phyloP scores from a whole-genome alignment of 108 stramenopile genomes.

The Pseudonitzschia multiseries region DNA sequence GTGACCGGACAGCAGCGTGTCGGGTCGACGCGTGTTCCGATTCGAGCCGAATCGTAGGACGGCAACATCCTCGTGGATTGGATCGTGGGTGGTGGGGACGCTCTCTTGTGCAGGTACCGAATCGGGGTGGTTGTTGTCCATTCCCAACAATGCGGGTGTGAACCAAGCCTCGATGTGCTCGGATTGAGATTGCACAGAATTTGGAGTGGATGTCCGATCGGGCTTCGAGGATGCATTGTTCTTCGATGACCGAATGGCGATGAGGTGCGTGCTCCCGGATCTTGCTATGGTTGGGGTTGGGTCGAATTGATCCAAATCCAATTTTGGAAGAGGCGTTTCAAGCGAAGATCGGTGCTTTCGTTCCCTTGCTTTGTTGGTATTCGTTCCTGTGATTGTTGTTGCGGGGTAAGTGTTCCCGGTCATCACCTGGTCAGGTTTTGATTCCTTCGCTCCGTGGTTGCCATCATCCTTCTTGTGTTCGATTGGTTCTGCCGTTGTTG shows the following conservation, averaged over 20 bases:
- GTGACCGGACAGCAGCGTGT: not conserved
- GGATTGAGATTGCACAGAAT: not conserved
- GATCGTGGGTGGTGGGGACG: not conserved
- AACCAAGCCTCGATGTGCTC: conserved; percentile 18
- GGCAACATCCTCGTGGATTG: not conserved
- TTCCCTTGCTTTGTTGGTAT: not conserved
- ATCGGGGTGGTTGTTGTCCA: too few relatives aligned
- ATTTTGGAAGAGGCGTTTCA: not conserved
- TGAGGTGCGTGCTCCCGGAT: not conserved
- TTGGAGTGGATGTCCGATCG: not conserved
- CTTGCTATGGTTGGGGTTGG: not conserved
- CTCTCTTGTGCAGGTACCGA: not conserved
- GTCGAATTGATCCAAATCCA: not conserved
- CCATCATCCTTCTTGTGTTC: not conserved
- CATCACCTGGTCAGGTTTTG: not conserved
- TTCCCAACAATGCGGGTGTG: not conserved
- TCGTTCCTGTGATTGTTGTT: not conserved
- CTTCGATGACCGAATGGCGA: not conserved
- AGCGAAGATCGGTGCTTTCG: not conserved
- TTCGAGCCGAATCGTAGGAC: conserved; percentile 2
- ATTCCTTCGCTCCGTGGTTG: not conserved
- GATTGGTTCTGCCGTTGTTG: not conserved
- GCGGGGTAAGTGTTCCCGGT: not conserved
- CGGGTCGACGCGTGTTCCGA: not conserved
- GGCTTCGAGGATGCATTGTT: not conserved